A percentile compares a stretch with the other conserved stretches of the same genome.
These are phyloP conservation scores for Lactarius evosmus DNA, from an alignment of 768 basidiomycete species.

Conservation along the genomic window DNA sequence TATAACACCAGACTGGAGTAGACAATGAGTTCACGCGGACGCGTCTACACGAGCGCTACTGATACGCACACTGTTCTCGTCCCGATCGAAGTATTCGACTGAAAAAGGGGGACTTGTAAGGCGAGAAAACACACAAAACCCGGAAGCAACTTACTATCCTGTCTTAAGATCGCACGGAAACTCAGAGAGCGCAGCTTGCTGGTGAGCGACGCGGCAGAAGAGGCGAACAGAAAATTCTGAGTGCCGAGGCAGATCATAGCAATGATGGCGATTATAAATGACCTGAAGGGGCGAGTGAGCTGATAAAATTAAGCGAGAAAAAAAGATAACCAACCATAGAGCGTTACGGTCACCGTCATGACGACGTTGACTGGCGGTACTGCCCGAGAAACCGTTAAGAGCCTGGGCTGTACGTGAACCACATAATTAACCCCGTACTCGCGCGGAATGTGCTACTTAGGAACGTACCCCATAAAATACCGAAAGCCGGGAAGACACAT, in stretches of 20 bases:
- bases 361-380: conserved; percentile 40
- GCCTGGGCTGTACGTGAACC: conserved; percentile 42
- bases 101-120: neutral
- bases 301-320: neutral
- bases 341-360: conserved; percentile 62
- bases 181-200: conserved; percentile 61
- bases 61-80: conserved; percentile 63
- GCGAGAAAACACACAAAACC: conserved; percentile 16
- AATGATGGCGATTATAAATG: conserved; percentile 71
- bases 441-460: neutral
- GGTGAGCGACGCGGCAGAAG: conserved; percentile 63
- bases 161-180: conserved; percentile 76
- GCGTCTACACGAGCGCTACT: neutral
- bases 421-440: neutral
- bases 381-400: conserved; percentile 49
- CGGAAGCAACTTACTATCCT: conserved; percentile 58
- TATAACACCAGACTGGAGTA: conserved; percentile 62
- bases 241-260: conserved; percentile 52
- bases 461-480: conserved; percentile 55
- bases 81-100: conserved; percentile 86
- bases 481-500: conserved; percentile 67
- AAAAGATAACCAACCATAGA: conserved; percentile 45
- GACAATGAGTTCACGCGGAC: conserved; percentile 19
- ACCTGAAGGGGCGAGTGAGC: conserved; percentile 40
- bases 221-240: conserved; percentile 66